phyloP scores from a whole-genome alignment of 139 green algal genomes.

The Chlamydomonas eustigma region DNA sequence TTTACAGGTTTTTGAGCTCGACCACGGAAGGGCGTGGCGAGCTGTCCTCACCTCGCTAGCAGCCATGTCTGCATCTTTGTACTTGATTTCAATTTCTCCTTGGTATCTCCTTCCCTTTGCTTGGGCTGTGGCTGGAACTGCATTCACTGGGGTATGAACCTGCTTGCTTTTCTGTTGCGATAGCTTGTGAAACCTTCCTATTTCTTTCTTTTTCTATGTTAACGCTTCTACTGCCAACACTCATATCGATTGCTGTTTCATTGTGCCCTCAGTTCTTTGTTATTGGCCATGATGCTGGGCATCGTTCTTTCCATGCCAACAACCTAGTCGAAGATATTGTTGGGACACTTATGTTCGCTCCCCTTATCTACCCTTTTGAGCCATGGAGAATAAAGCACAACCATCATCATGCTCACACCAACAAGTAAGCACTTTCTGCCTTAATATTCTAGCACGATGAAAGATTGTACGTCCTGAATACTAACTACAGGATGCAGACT shows the following conservation, averaged over 20 bases:
- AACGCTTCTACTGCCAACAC: too few species aligned
- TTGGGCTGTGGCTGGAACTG: conserved; percentile 85
- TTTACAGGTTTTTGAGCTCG: conserved; percentile 78
- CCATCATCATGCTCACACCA: conserved; percentile 96
- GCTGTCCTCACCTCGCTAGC: conserved; percentile 57
- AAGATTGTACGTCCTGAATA: too few species aligned
- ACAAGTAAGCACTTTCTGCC: conserved; percentile 95
- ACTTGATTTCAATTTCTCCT: conserved; percentile 77
- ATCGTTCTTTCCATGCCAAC: conserved; percentile 92
- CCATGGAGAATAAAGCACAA: conserved; percentile 99
- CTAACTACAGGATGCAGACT: too few species aligned
- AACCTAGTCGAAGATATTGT: conserved; percentile 97
- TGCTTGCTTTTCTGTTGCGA: too few species aligned
- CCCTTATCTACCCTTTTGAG: conserved; percentile 97
- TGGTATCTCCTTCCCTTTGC: conserved; percentile 91
- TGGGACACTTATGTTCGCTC: conserved; percentile 86
- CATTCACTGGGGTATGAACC: conserved; percentile 88
- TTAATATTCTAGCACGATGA: too few species aligned
- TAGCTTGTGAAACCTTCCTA: too few species aligned
- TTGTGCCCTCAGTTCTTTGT: conserved; percentile 14
- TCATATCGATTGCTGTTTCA: too few species aligned
- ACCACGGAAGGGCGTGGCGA: conserved; percentile 72
- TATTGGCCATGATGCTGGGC: conserved; percentile 44
- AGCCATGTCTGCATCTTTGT: conserved; percentile 59
- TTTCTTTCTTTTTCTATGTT: too few species aligned